Base-by-base conservation (phyloP, 257 asterid genomes). In the Salvia rosmarinus region DNA sequence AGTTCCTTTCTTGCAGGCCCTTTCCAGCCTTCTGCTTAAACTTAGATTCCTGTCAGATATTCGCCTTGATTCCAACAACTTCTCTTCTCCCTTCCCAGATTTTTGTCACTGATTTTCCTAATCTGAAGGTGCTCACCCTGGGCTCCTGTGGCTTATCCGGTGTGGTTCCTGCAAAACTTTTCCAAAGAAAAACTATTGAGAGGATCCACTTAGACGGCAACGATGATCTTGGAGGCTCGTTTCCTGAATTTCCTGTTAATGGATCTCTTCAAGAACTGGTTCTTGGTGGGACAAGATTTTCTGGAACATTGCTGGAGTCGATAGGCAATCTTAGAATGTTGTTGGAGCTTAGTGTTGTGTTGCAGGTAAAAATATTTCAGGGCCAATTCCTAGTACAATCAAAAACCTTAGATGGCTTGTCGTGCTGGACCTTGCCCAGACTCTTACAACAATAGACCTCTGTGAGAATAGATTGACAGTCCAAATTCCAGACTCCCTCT, bases 331-430 rank as follows among this genome's bases (percentile, higher is more conserved):
- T 85, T 25, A 54, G 42, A 50, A 78, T 76, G 86, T 14, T 87
- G 74, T 35, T 81, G 3, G 52, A 19, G 23, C 2, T 87, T 65
- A 79, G 67, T n/a, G 71, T 87, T 50, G 67, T n/a, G 71, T 87
- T 50, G 16, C 72, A 4, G 47, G 23, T 17, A 80, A 88, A 43
- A 55, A 55, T 44, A 83, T 89, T 68, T 78, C 85, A 0, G 89
- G 96, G 11, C 50, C 77, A 4, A 80, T 89, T 32, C 95, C 94
- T 12, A 61, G 66, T 35, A 81, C 90, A 14, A 67, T 87, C 49
- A 66, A 56, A 6, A 84, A 72, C 19, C 88, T 87, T 23, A 44
- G 78, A 39, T 64, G 57, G 5, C 88, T 89, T 54, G 78, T 59
- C 11, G 16, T 49, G 55, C 23, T 85, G 68, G 78, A 82, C 23